Base-by-base conservation (phyloP, 495 filamentous ascomycete genomes). In the Astrothelium subdiscretum region DNA sequence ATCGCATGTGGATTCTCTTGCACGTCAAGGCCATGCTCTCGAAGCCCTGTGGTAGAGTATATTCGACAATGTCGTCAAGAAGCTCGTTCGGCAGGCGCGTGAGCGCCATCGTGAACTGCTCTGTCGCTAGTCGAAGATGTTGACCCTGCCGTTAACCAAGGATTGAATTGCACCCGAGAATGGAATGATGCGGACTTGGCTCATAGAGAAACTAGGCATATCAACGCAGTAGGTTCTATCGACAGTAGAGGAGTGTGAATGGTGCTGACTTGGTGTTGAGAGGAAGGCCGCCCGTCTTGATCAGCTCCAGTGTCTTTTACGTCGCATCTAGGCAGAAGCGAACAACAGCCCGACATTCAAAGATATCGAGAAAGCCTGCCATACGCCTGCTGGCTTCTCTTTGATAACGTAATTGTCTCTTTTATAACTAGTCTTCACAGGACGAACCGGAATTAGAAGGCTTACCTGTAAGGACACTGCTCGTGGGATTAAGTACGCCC, bases 11-110 rank as follows among this genome's bases (percentile, higher is more conserved):
- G 35, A 72, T 63, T 63, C 48, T 67, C 68, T 65, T 75, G 65
- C 73, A 77, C 58, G 73, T 73, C 48, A 74, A 66, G 60, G 69
- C 73, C 61, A 77, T 29, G 68, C 72, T 73, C 67, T 75, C 74
- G 62, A 77, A 73, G 26, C 74, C 73, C 62, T 74, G 67, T 63
- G 75, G 71, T 66, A 74, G 58, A 65, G 66, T 66, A 62, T 70
- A 67, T 61, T 59, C 52, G 59, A 73, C 64, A 43, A 73, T 69
- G 35, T 58, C 62, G 61, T 70, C 67, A 10, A 75, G 63, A 40
- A 72, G 64, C 66, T 75, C 71, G 63, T 5, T 58, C 29, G 72
- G 72, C 31, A 74, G 57, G 24, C 31, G 38, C 32, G 58, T 59
- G 61, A 70, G 61, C 32, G 61, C 57, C 67, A 68, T 66, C 27